phyloP scores from a whole-genome alignment of 2,329 filamentous ascomycete genomes.

The Aspergillus latus region DNA sequence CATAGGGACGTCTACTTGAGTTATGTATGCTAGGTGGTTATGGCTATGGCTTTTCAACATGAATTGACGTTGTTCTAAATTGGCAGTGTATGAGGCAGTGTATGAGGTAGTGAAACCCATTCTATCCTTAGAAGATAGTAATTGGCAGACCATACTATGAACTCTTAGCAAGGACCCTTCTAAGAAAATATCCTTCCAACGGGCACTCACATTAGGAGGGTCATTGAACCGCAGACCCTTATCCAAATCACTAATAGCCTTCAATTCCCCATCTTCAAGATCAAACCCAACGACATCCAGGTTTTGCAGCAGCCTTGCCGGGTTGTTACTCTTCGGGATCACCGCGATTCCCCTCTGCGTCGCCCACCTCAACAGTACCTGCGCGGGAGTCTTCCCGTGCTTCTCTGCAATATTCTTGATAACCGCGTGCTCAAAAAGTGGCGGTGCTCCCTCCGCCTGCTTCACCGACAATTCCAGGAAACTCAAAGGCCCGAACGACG shows the following conservation, averaged over 20 bases:
- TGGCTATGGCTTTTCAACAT: too few species aligned
- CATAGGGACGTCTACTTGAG: not conserved
- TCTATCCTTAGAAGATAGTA: constrained; percentile 52
- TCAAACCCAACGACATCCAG: constrained; percentile 67
- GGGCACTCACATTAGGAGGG: constrained; percentile 64
- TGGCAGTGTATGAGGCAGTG: not conserved
- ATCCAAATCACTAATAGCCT: constrained; percentile 66
- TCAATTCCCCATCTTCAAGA: constrained; percentile 64
- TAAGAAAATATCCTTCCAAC: not conserved
- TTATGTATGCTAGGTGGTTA: too few species aligned
- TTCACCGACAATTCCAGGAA: constrained; percentile 77
- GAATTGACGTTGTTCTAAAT: not conserved
- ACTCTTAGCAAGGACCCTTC: not conserved
- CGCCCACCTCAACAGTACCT: constrained; percentile 83
- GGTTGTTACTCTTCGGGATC: constrained; percentile 39
- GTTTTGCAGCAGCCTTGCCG: constrained; percentile 59
- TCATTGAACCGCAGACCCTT: constrained; percentile 72
- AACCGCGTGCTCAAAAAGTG: constrained; percentile 68
- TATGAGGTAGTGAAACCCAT: not conserved
- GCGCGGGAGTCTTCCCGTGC: constrained; percentile 70
- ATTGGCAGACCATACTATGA: constrained; percentile 50
- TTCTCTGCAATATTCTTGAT: constrained; percentile 67
- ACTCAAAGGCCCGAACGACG: constrained; percentile 74
- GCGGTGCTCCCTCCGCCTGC: constrained; percentile 62
- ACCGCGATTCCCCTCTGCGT: constrained; percentile 79